These are phyloP conservation scores for Botryotinia globosa DNA, from an alignment of 2,329 filamentous ascomycete species.

Conservation along the genomic window DNA sequence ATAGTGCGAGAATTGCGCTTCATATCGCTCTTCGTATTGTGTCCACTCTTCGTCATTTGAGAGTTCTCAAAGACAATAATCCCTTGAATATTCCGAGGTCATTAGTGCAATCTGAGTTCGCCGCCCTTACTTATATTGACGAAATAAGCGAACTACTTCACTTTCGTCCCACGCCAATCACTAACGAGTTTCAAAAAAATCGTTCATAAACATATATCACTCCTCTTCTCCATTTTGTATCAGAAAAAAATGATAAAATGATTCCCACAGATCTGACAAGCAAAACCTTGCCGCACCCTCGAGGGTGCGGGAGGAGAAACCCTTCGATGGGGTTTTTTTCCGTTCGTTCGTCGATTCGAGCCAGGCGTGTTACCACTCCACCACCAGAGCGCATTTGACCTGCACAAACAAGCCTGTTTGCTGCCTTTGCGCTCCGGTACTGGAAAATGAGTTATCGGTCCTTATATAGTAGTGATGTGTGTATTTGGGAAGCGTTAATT, in stretches of 20 bases:
- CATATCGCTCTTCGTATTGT: no score
- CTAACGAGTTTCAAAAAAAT: not conserved
- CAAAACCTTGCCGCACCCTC: constrained; percentile 4
- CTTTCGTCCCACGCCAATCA: not conserved
- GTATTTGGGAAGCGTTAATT: not conserved
- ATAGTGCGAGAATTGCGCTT: not conserved
- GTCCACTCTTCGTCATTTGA: not conserved
- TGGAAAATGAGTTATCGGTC: not conserved
- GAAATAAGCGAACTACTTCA: not conserved
- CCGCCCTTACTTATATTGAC: not conserved
- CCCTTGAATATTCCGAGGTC: not conserved
- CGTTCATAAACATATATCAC: no score
- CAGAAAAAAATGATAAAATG: not conserved
- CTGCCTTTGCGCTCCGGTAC: not conserved
- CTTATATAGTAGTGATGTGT: not conserved
- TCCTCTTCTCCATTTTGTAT: not conserved
- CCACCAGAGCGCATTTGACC: not conserved
- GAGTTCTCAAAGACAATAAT: not conserved
- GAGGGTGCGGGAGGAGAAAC: constrained; percentile 4
- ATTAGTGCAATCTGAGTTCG: not conserved
- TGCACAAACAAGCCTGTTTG: not conserved
- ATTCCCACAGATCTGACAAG: no score
- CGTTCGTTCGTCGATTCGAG: not conserved
- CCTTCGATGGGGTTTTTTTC: not conserved
- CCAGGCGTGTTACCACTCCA: not conserved